Conservation (phyloP, 2,329 filamentous ascomycete genomes). For the Beauveria varroae region DNA sequence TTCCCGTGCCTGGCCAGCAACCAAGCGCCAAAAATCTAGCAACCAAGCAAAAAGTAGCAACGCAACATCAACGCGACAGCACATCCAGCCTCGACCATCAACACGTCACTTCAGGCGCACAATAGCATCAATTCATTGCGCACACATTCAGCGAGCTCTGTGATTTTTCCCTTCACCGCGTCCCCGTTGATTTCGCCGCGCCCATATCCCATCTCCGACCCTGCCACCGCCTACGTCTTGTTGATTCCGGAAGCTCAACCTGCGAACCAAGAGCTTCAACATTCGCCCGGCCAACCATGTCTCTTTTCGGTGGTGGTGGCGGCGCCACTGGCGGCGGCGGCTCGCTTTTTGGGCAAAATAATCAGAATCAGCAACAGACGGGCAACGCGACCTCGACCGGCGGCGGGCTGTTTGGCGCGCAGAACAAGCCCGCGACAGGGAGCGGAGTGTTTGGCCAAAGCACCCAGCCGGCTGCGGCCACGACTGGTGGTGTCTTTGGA, state of each 20-base stretch:
- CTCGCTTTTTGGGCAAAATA: slow-evolving; percentile 18
- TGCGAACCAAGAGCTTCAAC: slow-evolving; percentile 5
- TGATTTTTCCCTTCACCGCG: not conserved
- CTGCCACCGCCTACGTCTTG: slow-evolving; percentile 30
- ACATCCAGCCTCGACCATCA: slow-evolving; percentile 1
- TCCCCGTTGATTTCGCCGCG: not conserved
- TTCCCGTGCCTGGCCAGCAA: slow-evolving; percentile 5
- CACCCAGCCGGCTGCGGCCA: not conserved
- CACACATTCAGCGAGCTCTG: not conserved
- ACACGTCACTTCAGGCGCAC: not conserved
- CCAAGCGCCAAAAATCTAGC: slow-evolving; percentile 13
- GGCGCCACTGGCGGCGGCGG: slow-evolving; percentile 13
- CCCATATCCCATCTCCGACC: not conserved
- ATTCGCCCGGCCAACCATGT: slow-evolving; percentile 10
- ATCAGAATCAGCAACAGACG: slow-evolving; percentile 12
- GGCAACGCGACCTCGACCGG: not conserved
- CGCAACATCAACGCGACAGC: slow-evolving; percentile 11
- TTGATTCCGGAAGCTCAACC: slow-evolving; percentile 17
- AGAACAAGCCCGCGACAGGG: slow-evolving; percentile 10
- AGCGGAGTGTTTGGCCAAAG: slow-evolving; percentile 13
- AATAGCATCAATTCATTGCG: not conserved
- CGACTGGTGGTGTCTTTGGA: slow-evolving; percentile 13
- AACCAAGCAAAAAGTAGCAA: slow-evolving; percentile 3
- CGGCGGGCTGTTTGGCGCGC: slow-evolving; percentile 14
- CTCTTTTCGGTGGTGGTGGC: slow-evolving; percentile 13